phyloP scores from a whole-genome alignment of 1,284 basidiomycete species.

The Ganoderma resinaceum region DNA sequence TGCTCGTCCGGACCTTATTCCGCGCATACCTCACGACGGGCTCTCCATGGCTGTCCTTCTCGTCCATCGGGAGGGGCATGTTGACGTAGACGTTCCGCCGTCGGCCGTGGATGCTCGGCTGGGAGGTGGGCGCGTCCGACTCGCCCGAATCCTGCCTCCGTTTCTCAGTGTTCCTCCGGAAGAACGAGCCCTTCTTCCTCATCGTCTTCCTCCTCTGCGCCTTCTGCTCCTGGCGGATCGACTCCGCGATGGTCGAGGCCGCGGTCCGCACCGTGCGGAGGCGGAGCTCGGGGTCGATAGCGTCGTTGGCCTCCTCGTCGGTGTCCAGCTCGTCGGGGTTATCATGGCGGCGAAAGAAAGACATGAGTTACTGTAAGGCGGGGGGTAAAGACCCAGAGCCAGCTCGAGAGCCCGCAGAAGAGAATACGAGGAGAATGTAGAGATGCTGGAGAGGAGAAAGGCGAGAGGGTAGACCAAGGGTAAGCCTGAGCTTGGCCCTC shows the following conservation, averaged over 20 bases:
- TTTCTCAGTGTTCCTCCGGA: conserved; percentile 57
- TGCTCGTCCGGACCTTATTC: conserved; percentile 96
- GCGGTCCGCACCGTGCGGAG: conserved; percentile 90
- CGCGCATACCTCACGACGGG: conserved; percentile 81
- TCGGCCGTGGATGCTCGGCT: conserved; percentile 51
- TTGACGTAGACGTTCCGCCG: conserved; percentile 88
- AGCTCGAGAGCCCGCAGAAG: conserved; percentile 33
- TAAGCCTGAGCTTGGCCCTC: conserved; percentile 14
- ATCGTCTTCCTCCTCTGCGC: conserved; percentile 69
- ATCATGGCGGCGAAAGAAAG: conserved; percentile 38
- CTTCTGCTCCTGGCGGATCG: conserved; percentile 78
- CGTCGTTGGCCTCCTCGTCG: conserved; percentile 65
- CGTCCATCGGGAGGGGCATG: conserved; percentile 63
- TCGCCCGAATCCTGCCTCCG: conserved; percentile 48
- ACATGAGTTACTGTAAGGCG: conserved; percentile 29
- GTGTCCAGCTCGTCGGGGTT: conserved; percentile 49
- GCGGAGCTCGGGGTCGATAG: conserved; percentile 85
- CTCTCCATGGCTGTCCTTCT: conserved; percentile 78
- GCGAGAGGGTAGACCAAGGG: too few relatives aligned
- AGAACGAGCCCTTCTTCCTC: conserved; percentile 67
- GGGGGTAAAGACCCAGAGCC: conserved; percentile 34
- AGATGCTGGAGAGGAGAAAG: conserved; percentile 22
- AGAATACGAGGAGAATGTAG: conserved; percentile 13
- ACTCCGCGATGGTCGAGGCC: conserved; percentile 87
- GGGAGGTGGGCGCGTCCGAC: conserved; percentile 26